These are phyloP conservation scores for Dendrocalamus sinicus DNA, from an alignment of 176 grass and related monocot species.

Conservation along the genomic window DNA sequence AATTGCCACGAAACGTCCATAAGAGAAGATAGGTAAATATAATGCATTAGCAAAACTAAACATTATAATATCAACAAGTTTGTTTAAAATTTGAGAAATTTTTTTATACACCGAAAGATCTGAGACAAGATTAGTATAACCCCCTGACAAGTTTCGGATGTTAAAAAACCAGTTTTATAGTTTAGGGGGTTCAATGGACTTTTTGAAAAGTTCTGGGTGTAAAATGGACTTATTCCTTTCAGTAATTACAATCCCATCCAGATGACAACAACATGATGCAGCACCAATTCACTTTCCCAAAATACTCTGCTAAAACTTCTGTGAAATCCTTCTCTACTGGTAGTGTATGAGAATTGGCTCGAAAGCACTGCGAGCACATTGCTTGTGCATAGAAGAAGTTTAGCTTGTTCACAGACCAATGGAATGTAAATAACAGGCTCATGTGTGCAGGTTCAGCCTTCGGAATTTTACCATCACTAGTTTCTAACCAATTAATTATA, in stretches of 20 bases:
- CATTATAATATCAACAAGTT: neutral
- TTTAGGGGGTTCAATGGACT: too few relatives aligned
- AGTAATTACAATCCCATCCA: neutral
- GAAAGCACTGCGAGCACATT: neutral
- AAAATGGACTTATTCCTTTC: neutral
- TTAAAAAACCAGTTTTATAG: too few relatives aligned
- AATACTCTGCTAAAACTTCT: conserved; percentile 16
- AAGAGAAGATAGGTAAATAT: neutral
- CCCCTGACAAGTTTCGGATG: too few relatives aligned
- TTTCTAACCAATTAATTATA: neutral
- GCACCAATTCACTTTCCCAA: neutral
- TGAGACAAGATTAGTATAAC: neutral
- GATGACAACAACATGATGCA: neutral
- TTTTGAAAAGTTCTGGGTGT: too few relatives aligned
- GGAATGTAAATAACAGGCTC: neutral
- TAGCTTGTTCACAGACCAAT: neutral
- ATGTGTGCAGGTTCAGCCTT: neutral
- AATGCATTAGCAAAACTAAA: neutral
- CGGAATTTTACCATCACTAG: neutral
- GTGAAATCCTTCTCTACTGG: neutral
- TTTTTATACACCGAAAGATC: neutral
- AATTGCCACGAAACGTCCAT: neutral
- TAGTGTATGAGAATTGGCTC: neutral
- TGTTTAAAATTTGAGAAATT: neutral
- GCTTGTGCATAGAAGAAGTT: neutral